Conservation (phyloP, 306 rosid species). For the Herpetospermum pedunculosum region DNA sequence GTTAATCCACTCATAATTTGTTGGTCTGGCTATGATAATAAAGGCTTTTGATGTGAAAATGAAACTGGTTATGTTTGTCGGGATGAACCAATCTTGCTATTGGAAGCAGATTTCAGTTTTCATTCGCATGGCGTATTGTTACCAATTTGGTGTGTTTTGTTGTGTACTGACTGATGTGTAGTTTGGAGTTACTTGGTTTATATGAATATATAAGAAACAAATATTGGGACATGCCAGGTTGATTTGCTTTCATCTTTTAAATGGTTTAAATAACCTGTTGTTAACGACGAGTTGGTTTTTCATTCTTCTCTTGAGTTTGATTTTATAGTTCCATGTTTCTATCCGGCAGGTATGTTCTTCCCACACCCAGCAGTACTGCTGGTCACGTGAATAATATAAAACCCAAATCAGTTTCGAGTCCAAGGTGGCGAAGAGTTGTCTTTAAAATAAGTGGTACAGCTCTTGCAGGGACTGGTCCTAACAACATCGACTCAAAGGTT, state of each 20-base stretch:
- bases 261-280: not conserved
- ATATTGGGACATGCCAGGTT: not conserved
- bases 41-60: not conserved
- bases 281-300: not conserved
- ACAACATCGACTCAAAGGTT: slow-evolving; percentile 84
- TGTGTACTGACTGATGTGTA: not conserved
- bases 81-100: not conserved
- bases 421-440: slow-evolving; percentile 87
- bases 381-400: slow-evolving; percentile 48
- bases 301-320: not conserved
- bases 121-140: not conserved
- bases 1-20: not conserved
- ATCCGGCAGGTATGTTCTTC: slow-evolving; percentile 39
- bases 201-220: not conserved
- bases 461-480: slow-evolving; percentile 72
- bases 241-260: not conserved
- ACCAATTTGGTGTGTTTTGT: not conserved
- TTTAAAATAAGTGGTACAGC: slow-evolving; percentile 89
- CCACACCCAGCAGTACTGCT: slow-evolving; percentile 39
- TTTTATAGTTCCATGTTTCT: not conserved
- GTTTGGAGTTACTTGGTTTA: not conserved
- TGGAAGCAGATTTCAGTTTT: not conserved
- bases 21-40: not conserved
- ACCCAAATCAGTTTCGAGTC: slow-evolving; percentile 48
- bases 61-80: not conserved